These are phyloP conservation scores for Aspergillus sp. DNA, from an alignment of 2,329 filamentous ascomycete species.

Conservation along the genomic window DNA sequence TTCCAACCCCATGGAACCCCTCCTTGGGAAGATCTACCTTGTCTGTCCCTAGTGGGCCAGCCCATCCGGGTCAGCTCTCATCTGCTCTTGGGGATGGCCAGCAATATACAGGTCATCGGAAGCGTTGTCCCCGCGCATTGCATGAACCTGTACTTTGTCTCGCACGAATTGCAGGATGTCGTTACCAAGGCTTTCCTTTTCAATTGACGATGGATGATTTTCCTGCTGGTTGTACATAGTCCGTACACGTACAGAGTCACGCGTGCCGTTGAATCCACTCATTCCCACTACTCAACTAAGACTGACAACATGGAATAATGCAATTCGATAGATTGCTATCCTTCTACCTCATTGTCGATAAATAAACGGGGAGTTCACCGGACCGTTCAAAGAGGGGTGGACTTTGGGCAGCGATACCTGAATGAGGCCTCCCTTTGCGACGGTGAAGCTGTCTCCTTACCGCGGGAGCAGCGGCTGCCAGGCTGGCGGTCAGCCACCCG, in stretches of 20 bases:
- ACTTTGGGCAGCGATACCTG: not conserved
- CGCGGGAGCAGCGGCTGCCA: slow-evolving; percentile 4
- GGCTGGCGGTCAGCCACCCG: slow-evolving; percentile 18
- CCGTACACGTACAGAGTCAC: not conserved
- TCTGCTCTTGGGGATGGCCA: not conserved
- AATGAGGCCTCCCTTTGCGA: not conserved
- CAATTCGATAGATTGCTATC: not conserved
- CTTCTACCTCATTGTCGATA: not conserved
- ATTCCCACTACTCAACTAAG: not conserved
- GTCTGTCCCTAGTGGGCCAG: not conserved
- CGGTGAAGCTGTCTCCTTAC: not conserved
- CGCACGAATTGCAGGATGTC: not conserved
- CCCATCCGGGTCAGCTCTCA: not conserved
- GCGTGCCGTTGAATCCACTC: not conserved
- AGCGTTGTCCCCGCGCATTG: no score
- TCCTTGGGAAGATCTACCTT: not conserved
- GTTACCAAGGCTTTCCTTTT: no score
- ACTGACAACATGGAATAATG: not conserved
- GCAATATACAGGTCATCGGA: slow-evolving; percentile 8
- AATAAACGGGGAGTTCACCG: no score
- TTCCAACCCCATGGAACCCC: not conserved
- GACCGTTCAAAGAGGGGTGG: no score
- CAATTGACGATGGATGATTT: not conserved
- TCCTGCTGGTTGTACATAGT: not conserved
- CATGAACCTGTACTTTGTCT: no score